These are phyloP conservation scores for Rhodotorula babjevae DNA, from an alignment of 768 basidiomycete species.

Conservation along the genomic window DNA sequence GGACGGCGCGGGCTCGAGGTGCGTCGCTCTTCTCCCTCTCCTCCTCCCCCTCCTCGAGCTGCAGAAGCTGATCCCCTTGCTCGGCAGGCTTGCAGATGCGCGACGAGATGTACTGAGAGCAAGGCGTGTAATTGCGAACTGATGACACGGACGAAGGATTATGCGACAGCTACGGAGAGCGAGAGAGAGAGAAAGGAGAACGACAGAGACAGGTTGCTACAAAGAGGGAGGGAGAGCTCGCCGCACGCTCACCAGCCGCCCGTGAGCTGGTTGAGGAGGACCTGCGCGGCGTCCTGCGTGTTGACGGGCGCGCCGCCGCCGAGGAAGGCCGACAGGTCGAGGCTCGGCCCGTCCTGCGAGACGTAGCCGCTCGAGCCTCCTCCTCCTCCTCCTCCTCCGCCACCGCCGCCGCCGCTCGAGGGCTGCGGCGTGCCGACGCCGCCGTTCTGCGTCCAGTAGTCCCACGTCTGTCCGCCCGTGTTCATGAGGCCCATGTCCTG, in stretches of 20 bases:
- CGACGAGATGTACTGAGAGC: not conserved
- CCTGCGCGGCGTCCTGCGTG: conserved; percentile 19
- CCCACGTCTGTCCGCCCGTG: conserved; percentile 1
- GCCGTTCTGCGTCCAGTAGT: conserved; percentile 7
- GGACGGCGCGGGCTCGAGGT: not conserved
- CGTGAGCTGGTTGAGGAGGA: conserved; percentile 16
- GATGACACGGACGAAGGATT: not conserved
- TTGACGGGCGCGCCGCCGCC: conserved; percentile 1
- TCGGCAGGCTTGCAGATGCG: not conserved
- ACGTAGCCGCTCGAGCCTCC: not conserved
- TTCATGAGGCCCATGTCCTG: conserved; percentile 8
- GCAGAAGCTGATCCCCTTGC: not conserved
- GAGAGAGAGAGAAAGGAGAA: not conserved
- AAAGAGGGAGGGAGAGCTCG: not conserved
- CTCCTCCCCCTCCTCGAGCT: not conserved
- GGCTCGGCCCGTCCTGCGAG: not conserved
- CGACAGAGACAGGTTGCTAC: not conserved
- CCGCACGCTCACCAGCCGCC: conserved; percentile 14
- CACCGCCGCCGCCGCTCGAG: not conserved
- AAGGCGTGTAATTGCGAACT: not conserved
- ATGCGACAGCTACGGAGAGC: not conserved
- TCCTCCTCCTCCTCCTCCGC: no score
- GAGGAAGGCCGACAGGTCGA: conserved; percentile 15
- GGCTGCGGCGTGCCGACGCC: not conserved
- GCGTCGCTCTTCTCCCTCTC: no score